Percentiles rank a stretch among this genome's conserved stretches.
These are phyloP conservation scores for Russula earlei DNA, from an alignment of 768 basidiomycete genomes.

Conservation along the genomic window DNA sequence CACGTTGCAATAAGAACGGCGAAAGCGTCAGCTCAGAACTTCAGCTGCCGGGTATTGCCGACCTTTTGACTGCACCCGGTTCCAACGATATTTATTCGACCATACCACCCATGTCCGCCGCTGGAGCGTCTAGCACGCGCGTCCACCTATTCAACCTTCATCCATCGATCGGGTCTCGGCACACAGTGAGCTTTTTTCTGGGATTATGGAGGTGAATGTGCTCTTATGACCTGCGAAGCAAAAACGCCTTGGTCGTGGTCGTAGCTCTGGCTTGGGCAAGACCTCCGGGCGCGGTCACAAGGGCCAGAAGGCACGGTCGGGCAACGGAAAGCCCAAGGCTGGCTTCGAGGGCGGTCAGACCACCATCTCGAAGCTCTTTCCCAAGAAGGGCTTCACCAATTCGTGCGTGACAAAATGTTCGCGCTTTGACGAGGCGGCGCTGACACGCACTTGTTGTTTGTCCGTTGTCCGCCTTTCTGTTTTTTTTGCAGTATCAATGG, in stretches of 20 bases:
- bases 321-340: constrained; percentile 68
- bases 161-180: constrained; percentile 61
- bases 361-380: constrained; percentile 80
- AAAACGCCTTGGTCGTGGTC: constrained; percentile 93
- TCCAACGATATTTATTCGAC: no score
- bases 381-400: constrained; percentile 92
- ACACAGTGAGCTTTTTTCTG: constrained; percentile 39
- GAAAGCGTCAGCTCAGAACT: neutral
- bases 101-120: constrained; percentile 29
- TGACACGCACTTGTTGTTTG: neutral
- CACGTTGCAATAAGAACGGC: no score
- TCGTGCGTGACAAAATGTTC: constrained; percentile 44
- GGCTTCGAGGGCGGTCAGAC: constrained; percentile 98
- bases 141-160: constrained; percentile 59
- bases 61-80: no score
- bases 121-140: constrained; percentile 35
- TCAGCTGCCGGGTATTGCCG: constrained; percentile 7
- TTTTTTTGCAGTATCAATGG: constrained; percentile 41
- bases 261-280: constrained; percentile 83
- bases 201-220: neutral
- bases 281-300: constrained; percentile 93
- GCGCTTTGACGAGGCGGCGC: neutral
- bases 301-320: constrained; percentile 89
- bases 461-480: neutral
- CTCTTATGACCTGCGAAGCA: constrained; percentile 39